Conservation (phyloP, 2,329 filamentous ascomycete species). For the Polytolypa hystricis region DNA sequence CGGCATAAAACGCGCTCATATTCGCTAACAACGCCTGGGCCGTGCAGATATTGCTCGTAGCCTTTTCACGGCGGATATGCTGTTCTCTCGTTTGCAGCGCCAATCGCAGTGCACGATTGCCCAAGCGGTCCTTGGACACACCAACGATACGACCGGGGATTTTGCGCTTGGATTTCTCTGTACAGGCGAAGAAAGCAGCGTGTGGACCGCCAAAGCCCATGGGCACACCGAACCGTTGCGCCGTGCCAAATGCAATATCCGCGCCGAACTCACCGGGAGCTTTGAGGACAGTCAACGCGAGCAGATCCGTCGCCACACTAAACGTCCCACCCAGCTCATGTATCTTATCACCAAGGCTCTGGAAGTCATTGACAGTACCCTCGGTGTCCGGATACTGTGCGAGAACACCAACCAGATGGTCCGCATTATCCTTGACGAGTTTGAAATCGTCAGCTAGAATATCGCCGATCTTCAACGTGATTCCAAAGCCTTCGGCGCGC, state of each 20-base stretch:
- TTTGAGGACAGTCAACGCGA: constrained; percentile 76
- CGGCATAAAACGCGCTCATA: constrained; percentile 88
- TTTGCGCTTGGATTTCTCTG: constrained; percentile 85
- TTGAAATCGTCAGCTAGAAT: constrained; percentile 54
- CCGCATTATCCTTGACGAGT: constrained; percentile 60
- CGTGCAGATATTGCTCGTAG: constrained; percentile 94
- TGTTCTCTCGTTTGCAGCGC: constrained; percentile 90
- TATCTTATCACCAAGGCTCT: constrained; percentile 59
- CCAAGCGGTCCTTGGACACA: constrained; percentile 80
- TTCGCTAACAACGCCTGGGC: constrained; percentile 89
- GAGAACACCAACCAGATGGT: constrained; percentile 76
- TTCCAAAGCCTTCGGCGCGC: constrained; percentile 82
- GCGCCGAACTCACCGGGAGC: constrained; percentile 91
- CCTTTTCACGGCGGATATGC: constrained; percentile 92
- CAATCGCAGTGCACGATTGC: constrained; percentile 68
- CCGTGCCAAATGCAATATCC: constrained; percentile 87
- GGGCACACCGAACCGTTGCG: constrained; percentile 84
- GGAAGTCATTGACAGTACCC: constrained; percentile 67
- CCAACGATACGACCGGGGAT: constrained; percentile 86
- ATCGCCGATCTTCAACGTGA: constrained; percentile 64
- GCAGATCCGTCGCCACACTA: constrained; percentile 77
- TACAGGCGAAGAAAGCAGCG: constrained; percentile 88
- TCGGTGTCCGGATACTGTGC: constrained; percentile 93
- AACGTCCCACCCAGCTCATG: constrained; percentile 70
- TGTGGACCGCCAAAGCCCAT: constrained; percentile 92